Conservation (phyloP, 192 early-diverging fungal genomes). For the Coemansia sp. region DNA sequence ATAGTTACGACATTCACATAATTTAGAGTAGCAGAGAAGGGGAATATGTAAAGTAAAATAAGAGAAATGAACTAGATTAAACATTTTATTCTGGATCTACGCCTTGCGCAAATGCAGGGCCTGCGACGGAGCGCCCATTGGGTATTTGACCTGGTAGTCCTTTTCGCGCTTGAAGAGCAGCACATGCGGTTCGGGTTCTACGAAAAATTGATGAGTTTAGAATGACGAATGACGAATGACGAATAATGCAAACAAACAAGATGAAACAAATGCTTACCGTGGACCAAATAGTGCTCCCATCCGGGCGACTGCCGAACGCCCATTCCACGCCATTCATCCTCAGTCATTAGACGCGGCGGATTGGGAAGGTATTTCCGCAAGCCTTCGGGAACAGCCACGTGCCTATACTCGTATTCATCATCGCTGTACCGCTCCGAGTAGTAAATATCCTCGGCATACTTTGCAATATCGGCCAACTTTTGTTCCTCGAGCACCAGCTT, state of each 20-base stretch:
- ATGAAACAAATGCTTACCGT: conserved; percentile 16
- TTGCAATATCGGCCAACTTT: conserved; percentile 18
- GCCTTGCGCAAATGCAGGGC: not conserved
- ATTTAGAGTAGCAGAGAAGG: not conserved
- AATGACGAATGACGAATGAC: too few relatives aligned
- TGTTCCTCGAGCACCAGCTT: conserved; percentile 30
- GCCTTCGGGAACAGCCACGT: conserved; percentile 46
- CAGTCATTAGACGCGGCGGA: conserved; percentile 36
- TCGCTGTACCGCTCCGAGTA: conserved; percentile 54
- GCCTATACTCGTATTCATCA: conserved; percentile 48
- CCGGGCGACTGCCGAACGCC: conserved; percentile 52
- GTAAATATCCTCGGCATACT: conserved; percentile 36
- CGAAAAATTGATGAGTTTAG: not conserved
- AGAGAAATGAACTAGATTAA: not conserved
- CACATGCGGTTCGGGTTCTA: conserved; percentile 51
- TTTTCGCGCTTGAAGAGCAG: conserved; percentile 51
- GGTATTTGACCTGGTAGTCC: conserved; percentile 22
- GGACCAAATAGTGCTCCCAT: conserved; percentile 54
- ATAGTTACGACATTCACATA: not conserved
- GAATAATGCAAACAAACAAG: not conserved
- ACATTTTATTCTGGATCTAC: not conserved
- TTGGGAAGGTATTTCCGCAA: conserved; percentile 48
- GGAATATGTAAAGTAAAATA: not conserved
- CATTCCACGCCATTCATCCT: conserved; percentile 40
- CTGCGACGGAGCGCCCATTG: conserved; percentile 4